Base-by-base conservation (phyloP, 345 rosid genomes). In the Erysimum cheiranthoides region DNA sequence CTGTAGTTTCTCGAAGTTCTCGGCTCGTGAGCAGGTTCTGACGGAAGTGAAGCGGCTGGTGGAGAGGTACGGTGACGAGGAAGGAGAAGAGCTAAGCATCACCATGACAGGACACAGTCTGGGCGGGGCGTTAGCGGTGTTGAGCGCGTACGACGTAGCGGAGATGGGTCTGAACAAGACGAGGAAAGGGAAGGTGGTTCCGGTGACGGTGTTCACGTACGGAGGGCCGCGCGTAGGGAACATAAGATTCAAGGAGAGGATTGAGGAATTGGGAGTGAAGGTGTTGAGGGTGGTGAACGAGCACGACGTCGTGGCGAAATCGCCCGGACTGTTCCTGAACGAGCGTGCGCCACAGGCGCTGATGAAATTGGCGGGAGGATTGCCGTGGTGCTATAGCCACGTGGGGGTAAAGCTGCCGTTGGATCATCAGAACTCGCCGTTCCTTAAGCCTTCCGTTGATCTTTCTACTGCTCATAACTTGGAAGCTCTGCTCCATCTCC, bases 161-260 rank as follows among this genome's bases (percentile, higher is more conserved):
- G 91, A 89, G 74, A 82, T 89, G 3, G 91, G 91, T 3, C n/a
- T 89, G 13, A 83, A 88, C 6, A 51, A 50, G 47, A 36, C 66
- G n/a, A 36, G 6, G 84, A 13, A 74, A 73, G 16, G 75, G 79
- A 84, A 47, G 80, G 89, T 10, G 85, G 78, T 35, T 76, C 94
- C 1, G 0, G 84, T 89, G 3, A 60, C 76, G 9, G 93, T 70
- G 66, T 71, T 84, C 18, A 84, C 90, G 4, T 89, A 73, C 70
- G 75, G 85, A 3, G 91, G 94, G 50, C 93, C 97, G 0, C 76
- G 91, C 14, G 93, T 91, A 1, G 97, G 94, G 68, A 89, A 87
- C 21, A 61, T 66, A 9, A 54, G 86, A 32, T 87, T 86, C 61
- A 86, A 83, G 80, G 88, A 86, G 66, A 70, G 94, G 68, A 66